Evolutionary conservation across 208 protist species (phyloP).

Genomic region (Crithidia bombi): DNA sequence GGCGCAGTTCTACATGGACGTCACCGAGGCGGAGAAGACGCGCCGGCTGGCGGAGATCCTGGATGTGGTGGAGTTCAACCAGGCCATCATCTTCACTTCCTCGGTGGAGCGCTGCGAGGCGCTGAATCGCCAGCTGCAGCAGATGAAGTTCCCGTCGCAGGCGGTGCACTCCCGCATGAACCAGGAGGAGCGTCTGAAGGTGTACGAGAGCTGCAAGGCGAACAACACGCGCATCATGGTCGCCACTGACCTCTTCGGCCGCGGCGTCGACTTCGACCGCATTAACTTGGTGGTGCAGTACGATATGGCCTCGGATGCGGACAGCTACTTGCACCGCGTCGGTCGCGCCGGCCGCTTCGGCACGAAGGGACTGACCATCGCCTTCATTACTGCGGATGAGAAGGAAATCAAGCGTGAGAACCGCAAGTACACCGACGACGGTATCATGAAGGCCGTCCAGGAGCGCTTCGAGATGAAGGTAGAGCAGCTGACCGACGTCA

Average conservation of each 20-base stretch:
- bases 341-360: conserved; percentile 98
- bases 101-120: conserved; percentile 91
- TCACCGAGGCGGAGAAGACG: conserved; percentile 98
- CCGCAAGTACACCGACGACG: conserved; percentile 86
- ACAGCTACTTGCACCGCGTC: conserved; percentile 99
- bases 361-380: conserved; percentile 99
- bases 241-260: conserved; percentile 99
- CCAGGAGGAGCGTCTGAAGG: conserved; percentile 91
- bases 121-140: conserved; percentile 96
- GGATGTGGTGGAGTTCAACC: conserved; percentile 99
- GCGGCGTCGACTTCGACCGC: conserved; percentile 99
- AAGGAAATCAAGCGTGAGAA: conserved; percentile 89
- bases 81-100: conserved; percentile 99
- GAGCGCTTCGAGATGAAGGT: conserved; percentile 98
- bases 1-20: conserved; percentile 98
- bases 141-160: conserved; percentile 97
- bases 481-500: conserved; percentile 94
- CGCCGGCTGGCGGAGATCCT: conserved; percentile 98
- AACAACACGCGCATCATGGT: conserved; percentile 99
- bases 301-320: conserved; percentile 98
- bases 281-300: conserved; percentile 99
- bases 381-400: conserved; percentile 97
- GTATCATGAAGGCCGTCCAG: conserved; percentile 97
- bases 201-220: conserved; percentile 97
- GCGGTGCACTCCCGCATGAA: conserved; percentile 95